Evolutionary conservation across 768 basidiomycete genomes (phyloP), one percentile per base, ranked within the genome.

Genomic region (Mycena alexandri): DNA sequence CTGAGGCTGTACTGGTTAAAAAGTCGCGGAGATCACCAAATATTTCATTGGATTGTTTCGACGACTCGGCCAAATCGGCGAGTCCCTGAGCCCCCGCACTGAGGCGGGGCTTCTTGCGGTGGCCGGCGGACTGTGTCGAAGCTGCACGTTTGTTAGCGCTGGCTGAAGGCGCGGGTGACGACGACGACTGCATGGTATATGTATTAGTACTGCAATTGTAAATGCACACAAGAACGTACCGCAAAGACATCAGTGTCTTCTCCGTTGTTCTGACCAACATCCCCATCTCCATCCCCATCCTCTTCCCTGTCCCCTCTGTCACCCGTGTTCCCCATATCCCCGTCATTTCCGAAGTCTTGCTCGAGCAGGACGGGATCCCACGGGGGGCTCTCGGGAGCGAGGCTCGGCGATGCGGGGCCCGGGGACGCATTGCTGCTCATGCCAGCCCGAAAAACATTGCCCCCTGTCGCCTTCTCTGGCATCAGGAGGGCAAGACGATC

Each of bases 401-500:
- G 46, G 46, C 17, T n/a, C 21, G 19, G 19, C n/a, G 17, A 10
- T n/a, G n/a, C n/a, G n/a, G 5, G 46, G 5, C 21, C 46, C 7
- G 19, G 17, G 4, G n/a, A n/a, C 5, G 17, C 3, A n/a, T 36
- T 9, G 9, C 46, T 21, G n/a, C n/a, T n/a, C n/a, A n/a, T n/a
- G n/a, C n/a, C n/a, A 16, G 38, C 36, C 16, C 54, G 54, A 24
- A 55, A 55, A 10, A 41, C 54, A 41, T 55, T 55, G 34, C 34
- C 21, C 5, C 54, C 54, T 16, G 38, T 55, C n/a, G 54, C 54
- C 38, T 55, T 42, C 21, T 24, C 9, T 17, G 54, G 54, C 54
- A 41, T 72, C 16, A 74, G 38, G 38, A 34, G 5, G 0, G 54
- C 34, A 38, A 75, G 52, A 42, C 61, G 70, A 16, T 36, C 38